Evolutionary conservation across 1,284 basidiomycete species (phyloP).

Genomic region (Ustilago tritici): DNA sequence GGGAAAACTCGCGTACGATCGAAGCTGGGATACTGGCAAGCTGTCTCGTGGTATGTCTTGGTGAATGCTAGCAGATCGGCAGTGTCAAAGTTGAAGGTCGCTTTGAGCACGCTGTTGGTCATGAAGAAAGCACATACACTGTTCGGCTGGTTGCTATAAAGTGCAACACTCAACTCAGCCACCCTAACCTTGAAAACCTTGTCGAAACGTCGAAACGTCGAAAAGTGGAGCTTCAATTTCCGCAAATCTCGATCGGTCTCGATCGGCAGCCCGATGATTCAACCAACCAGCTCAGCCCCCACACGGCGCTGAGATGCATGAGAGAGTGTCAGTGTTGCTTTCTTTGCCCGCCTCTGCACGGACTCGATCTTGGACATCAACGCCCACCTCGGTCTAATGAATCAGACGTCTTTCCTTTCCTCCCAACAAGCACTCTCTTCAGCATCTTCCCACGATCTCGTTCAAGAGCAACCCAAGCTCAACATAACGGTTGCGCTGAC

Average conservation of each 20-base stretch:
- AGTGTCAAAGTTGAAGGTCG: background rate
- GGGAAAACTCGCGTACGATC: background rate
- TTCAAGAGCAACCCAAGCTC: background rate
- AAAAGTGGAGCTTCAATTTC: slow-evolving; percentile 14
- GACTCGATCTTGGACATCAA: background rate
- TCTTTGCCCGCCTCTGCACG: background rate
- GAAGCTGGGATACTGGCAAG: background rate
- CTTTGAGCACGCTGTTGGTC: background rate
- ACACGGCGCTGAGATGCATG: slow-evolving; percentile 14
- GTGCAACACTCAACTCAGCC: slow-evolving; percentile 1
- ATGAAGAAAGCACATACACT: slow-evolving; percentile 5
- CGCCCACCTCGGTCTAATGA: background rate
- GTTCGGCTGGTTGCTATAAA: slow-evolving; percentile 1
- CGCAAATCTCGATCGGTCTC: slow-evolving; percentile 7
- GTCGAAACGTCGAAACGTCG: background rate
- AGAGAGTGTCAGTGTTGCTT: slow-evolving; percentile 6
- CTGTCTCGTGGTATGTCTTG: background rate
- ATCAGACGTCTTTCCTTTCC: background rate
- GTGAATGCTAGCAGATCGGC: background rate
- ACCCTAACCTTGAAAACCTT: background rate
- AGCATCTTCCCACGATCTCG: background rate
- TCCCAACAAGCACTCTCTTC: background rate
- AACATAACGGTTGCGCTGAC: slow-evolving; percentile 5
- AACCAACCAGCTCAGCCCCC: slow-evolving; percentile 6
- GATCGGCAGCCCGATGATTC: slow-evolving; percentile 1